These are phyloP conservation scores for Silene coronaria DNA, from an alignment of 179 eudicot species.

Conservation along the genomic window DNA sequence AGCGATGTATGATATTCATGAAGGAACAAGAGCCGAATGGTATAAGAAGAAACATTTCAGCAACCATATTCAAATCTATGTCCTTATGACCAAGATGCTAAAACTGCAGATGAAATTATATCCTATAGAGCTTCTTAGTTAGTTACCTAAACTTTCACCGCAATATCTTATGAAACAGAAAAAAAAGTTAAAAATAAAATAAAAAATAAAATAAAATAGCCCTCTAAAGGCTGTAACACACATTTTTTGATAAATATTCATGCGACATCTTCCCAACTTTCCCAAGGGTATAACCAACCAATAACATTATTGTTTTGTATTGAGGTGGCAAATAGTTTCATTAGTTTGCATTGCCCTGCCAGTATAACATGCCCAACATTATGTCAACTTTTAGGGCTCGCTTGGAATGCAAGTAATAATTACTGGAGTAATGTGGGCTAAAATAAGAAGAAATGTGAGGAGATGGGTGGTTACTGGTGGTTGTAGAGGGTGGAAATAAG, in stretches of 20 bases:
- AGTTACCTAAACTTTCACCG: neutral
- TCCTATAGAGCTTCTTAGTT: neutral
- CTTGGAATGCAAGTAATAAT: too few relatives aligned
- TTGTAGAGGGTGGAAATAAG: too few relatives aligned
- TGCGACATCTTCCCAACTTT: neutral
- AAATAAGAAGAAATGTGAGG: too few relatives aligned
- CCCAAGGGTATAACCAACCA: neutral
- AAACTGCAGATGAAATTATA: neutral
- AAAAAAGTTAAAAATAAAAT: too few relatives aligned
- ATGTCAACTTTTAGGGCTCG: neutral
- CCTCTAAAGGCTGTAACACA: neutral
- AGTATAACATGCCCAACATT: neutral
- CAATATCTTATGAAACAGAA: neutral
- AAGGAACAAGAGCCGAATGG: neutral
- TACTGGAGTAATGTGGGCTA: too few relatives aligned
- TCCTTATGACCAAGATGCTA: neutral
- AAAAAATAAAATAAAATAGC: too few relatives aligned
- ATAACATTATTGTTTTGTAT: neutral
- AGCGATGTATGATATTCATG: neutral
- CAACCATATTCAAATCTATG: neutral
- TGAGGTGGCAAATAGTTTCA: too few relatives aligned
- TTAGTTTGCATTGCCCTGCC: neutral
- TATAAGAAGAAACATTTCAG: neutral
- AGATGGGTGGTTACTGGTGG: too few relatives aligned
- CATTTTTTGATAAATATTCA: neutral